Evolutionary conservation across 2,329 filamentous ascomycete genomes (phyloP), one percentile per base, ranked within the genome.

Genomic region (Monosporascus sp.): DNA sequence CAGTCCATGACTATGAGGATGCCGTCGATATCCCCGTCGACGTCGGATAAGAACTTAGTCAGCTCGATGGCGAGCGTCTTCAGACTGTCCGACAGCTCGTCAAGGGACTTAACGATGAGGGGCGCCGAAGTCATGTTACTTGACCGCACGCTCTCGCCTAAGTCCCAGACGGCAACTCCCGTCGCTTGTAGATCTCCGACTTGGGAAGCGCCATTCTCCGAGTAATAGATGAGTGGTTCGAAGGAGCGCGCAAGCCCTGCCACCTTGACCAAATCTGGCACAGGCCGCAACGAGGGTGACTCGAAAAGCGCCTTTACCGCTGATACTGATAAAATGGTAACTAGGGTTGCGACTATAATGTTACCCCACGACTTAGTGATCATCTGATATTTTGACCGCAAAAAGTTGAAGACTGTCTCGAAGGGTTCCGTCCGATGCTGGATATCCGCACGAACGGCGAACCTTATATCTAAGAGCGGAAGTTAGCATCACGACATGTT

Each of bases 1-100:
- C 93, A 97, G 67, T 96, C 90, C 91, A 97, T 97, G 49, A 95
- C 90, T 55, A 94, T 87, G 37, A 97, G 79, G 60, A 97, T 96
- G 55, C 81, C 87, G 67, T 97, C 93, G 62, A 97, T 88, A 65
- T 97, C 93, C 25, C 90, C 89, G 63, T 97, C 90, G 14, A 97
- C 90, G 59, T 92, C 90, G 49, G 91, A 89, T 68, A 97, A 96
- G 75, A 97, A 97, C 64, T 86, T 86, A 7, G 89, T 96, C 60
- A 97, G 81, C 68, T 96, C 91, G 17, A 91, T 78, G 1, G 90
- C 89, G 24, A 97, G 77, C 3, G 84, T 86, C 71, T 93, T 95
- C 56, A 97, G 80, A 51, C 84, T 91, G 57, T 96, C 90, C 58
- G 89, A 92, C 38, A 97, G 76, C 52, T 88, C 87, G 68, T 97